Base-by-base conservation (phyloP, 2,329 filamentous ascomycete genomes). In the Talaromyces sp. region DNA sequence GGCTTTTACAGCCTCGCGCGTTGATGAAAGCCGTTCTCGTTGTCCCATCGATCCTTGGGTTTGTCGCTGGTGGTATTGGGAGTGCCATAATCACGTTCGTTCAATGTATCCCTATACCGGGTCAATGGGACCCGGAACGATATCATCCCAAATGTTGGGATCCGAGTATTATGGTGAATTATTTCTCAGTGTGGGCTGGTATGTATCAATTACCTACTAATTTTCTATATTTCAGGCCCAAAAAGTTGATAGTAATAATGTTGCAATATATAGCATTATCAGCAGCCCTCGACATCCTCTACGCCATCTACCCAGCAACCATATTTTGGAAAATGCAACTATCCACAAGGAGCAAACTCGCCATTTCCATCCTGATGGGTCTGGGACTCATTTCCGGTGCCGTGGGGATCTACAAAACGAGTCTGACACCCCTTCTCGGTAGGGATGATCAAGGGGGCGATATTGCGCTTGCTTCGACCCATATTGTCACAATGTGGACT, bases 251-350 rank as follows among this genome's bases (percentile, higher is more conserved):
- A 9, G 13, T 21, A 10, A 22, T 52, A 53, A n/a, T n/a, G n/a
- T n/a, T 39, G 33, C 13, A 21, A n/a, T 31, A 22, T n/a, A 36
- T n/a, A 56, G 54, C 15, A 17, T 17, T 36, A 22, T 56, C 54
- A 31, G 15, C 22, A 45, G 0, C 36, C 9, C 35, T 50, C 11
- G 54, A 56, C 28, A 39, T 56, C 25, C 2, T 56, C 21, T 56
- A 56, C 45, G 54, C 54, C 15, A 50, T 56, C 43, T 56, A 56
- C 17, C 54, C 54, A 31, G 54, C 43, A 35, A 50, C 43, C 22
- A 36, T 51, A 15, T 39, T 56, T 21, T 56, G 41, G 21, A 31
- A 56, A 50, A 37, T 50, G 45, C 40, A 53, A 33, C 21, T 56
- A 8, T 2, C 43, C 13, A 39, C 5, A 15, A 6, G 19, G 8